A percentile compares a stretch with the other conserved stretches of the same genome.
phyloP scores from a whole-genome alignment of 1,284 basidiomycete species.

The Albatrellus sp. region DNA sequence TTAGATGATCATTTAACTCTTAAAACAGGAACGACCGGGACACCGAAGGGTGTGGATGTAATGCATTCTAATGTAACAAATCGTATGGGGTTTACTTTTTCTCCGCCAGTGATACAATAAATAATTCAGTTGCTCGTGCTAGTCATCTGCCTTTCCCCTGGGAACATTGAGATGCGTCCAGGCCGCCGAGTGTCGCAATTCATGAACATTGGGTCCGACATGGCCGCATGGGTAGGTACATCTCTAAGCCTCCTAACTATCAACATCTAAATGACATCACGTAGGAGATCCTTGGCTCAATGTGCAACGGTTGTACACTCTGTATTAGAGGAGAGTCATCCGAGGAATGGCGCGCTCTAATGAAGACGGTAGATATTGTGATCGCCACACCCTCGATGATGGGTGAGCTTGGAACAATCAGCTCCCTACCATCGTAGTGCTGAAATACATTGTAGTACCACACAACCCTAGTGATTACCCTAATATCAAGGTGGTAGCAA shows the following conservation, averaged over 20 bases:
- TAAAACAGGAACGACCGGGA: constrained; percentile 37
- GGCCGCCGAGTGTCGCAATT: constrained; percentile 44
- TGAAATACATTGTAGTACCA: constrained; percentile 17
- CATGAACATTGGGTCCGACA: constrained; percentile 49
- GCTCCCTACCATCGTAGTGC: neutral
- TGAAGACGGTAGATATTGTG: constrained; percentile 45
- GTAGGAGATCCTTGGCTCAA: constrained; percentile 43
- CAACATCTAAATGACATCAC: neutral
- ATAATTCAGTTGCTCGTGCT: constrained; percentile 4
- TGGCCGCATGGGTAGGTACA: constrained; percentile 41
- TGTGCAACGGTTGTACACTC: constrained; percentile 43
- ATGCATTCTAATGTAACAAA: constrained; percentile 47
- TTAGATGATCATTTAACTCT: constrained; percentile 5
- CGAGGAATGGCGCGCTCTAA: constrained; percentile 40
- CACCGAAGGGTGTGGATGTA: constrained; percentile 48
- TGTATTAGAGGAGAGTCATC: constrained; percentile 43
- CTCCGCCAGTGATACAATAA: neutral
- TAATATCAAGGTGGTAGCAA: constrained; percentile 42
- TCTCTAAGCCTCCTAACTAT: neutral
- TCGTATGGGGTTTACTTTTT: constrained; percentile 21
- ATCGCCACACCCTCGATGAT: constrained; percentile 44
- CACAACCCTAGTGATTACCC: constrained; percentile 44
- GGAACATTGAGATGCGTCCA: constrained; percentile 41
- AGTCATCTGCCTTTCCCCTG: constrained; percentile 43
- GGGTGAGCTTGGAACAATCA: constrained; percentile 10